Evolutionary conservation across 73 alveolate genomes (phyloP), one percentile per base, ranked within the genome.

Genomic region (Paramecium sonneborni): DNA sequence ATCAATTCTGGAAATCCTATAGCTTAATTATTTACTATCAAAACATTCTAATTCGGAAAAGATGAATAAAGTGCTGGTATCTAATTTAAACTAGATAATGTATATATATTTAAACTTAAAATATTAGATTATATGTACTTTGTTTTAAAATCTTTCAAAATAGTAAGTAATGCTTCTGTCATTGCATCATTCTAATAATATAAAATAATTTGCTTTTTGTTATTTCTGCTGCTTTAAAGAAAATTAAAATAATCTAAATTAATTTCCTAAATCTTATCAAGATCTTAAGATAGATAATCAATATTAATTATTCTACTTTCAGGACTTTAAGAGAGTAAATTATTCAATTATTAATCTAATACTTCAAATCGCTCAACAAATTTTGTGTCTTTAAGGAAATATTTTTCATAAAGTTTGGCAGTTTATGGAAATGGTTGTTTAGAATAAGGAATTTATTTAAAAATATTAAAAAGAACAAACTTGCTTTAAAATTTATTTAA

Each of bases 241-340:
- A 24, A 79, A 79, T 39, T 20, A 79, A 72, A 38, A 72, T 72
- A 72, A 72, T 72, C 86, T 79, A 79, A 79, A 34, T 79, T 79
- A 3, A 79, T 79, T 79, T 79, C 90, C 8, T 44, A 20, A 18
- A 79, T 46, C 55, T 44, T 79, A 79, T 79, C 90, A 0, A 41
- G 32, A 23, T 79, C 90, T 6, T 79, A 79, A 6, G 69, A 79
- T 24, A 79, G 11, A 28, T 43, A 44, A 79, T 79, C 56, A 41
- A 43, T 79, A 1, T 39, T 23, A 14, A n/a, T n/a, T 37, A 74
- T 74, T 79, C 90, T 39, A n/a, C 41, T 41, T 9, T 79, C 90
- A 3, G 28, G 9, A 3, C 37, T 4, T 34, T 43, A 41, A 5
- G 39, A 43, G 2, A 79, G 26, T 12, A 79, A 23, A 20, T 43